Percentiles rank a stretch among this genome's conserved stretches.
Conservation (phyloP, 108 stramenopile genomes). For the Nannochloropsis gaditana region DNA sequence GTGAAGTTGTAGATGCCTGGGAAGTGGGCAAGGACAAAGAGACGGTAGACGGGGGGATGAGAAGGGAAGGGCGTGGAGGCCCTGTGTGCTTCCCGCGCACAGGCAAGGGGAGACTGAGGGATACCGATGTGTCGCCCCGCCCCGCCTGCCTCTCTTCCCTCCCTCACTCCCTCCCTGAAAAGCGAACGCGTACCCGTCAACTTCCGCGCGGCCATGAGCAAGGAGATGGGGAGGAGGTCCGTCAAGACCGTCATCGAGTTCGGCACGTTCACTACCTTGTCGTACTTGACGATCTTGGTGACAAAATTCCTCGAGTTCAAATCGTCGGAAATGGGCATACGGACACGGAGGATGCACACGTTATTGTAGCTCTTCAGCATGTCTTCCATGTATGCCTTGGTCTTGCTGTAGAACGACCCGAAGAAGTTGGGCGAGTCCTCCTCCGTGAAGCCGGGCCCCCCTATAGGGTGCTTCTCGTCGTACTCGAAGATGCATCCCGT, state of each 20-base stretch:
- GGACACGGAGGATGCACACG: slow-evolving; percentile 84
- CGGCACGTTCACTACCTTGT: slow-evolving; percentile 90
- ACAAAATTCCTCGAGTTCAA: slow-evolving; percentile 92
- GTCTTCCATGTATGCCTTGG: slow-evolving; percentile 91
- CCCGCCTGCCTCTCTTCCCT: not conserved
- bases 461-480: slow-evolving; percentile 80
- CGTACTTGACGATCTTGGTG: slow-evolving; percentile 94
- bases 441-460: slow-evolving; percentile 91
- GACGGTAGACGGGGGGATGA: not conserved
- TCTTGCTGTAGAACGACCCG: slow-evolving; percentile 95
- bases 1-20: slow-evolving; percentile 96
- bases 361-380: slow-evolving; percentile 81
- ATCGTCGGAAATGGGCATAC: slow-evolving; percentile 98
- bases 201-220: slow-evolving; percentile 79
- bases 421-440: slow-evolving; percentile 91
- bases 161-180: not conserved
- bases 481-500: slow-evolving; percentile 99
- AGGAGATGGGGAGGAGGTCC: slow-evolving; percentile 91
- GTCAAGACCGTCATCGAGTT: slow-evolving; percentile 97
- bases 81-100: not conserved
- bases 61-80: not conserved
- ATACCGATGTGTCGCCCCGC: not conserved
- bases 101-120: not conserved
- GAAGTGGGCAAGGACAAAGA: slow-evolving; percentile 13
- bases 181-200: not conserved